Evolutionary conservation across 805 yeast genomes (phyloP).

Genomic region (Wickerhamiella spandovensis): DNA sequence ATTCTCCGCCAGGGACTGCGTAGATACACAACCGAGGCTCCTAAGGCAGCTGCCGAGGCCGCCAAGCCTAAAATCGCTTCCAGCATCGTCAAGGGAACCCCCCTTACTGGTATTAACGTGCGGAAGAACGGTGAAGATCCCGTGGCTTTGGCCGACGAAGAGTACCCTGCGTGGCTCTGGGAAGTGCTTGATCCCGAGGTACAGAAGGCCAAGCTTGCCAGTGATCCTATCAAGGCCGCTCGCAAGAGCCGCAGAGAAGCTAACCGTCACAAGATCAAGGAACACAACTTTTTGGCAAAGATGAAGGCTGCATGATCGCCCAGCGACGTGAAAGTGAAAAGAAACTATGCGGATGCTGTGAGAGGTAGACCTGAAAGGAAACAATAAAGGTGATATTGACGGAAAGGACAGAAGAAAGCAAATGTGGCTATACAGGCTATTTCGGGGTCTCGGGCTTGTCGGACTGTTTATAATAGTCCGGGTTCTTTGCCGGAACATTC

Average conservation of each 20-base stretch:
- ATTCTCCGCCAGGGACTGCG: slow-evolving; percentile 2
- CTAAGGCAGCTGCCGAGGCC: slow-evolving; percentile 7
- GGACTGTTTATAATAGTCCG: not conserved
- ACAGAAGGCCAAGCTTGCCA: slow-evolving; percentile 42
- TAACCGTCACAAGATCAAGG: slow-evolving; percentile 59
- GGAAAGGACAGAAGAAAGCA: too few relatives aligned
- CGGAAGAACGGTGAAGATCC: slow-evolving; percentile 76
- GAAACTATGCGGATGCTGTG: not conserved
- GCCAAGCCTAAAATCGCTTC: slow-evolving; percentile 29
- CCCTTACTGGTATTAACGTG: slow-evolving; percentile 58
- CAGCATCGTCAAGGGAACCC: slow-evolving; percentile 31
- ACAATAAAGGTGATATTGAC: too few relatives aligned
- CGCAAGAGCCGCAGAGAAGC: slow-evolving; percentile 54
- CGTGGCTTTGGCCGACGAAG: slow-evolving; percentile 72
- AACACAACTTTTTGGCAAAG: slow-evolving; percentile 61
- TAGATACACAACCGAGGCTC: slow-evolving; percentile 9
- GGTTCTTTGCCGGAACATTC: not conserved
- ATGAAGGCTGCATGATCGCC: slow-evolving; percentile 25
- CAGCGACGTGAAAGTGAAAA: not conserved
- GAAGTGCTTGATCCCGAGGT: slow-evolving; percentile 53
- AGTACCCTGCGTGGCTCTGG: slow-evolving; percentile 96
- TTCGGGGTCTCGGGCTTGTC: slow-evolving; percentile 1
- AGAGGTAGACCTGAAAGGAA: too few relatives aligned
- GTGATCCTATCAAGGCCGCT: slow-evolving; percentile 52
- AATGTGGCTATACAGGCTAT: too few relatives aligned